Conservation (phyloP, 2,329 filamentous ascomycete species). For the Fusarium veterinarium region DNA sequence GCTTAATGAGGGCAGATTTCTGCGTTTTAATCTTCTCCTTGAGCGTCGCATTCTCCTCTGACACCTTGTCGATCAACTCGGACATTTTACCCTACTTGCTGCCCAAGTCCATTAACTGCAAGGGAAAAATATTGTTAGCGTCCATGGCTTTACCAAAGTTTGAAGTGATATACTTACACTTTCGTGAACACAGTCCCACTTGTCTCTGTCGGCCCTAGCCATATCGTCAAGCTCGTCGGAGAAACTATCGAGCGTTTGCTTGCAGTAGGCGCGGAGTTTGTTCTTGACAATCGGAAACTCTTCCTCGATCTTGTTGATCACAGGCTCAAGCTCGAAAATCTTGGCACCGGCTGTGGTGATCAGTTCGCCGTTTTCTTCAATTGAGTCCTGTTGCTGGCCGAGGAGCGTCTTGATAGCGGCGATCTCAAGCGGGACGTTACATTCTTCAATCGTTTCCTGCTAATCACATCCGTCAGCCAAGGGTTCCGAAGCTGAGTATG, state of each 20-base stretch:
- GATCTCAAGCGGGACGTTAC: not conserved
- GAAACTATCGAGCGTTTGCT: not conserved
- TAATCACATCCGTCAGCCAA: conserved; percentile 33
- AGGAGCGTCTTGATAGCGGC: not conserved
- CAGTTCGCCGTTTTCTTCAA: not conserved
- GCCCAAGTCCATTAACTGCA: not conserved
- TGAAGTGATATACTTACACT: not conserved
- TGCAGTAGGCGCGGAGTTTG: not conserved
- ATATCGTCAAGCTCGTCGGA: not conserved
- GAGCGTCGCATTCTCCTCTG: not conserved
- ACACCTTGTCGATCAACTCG: not conserved
- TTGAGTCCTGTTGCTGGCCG: not conserved
- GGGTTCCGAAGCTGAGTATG: conserved; percentile 33
- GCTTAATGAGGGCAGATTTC: not conserved
- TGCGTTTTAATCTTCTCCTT: not conserved
- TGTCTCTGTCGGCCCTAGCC: not conserved
- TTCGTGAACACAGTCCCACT: not conserved
- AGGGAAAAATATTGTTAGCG: not conserved
- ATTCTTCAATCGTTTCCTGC: not conserved
- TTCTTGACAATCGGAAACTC: not conserved
- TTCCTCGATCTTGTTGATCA: too few species aligned
- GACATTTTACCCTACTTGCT: not conserved
- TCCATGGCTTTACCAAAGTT: not conserved
- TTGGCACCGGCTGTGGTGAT: not conserved
- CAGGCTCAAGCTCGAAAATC: not conserved